Evolutionary conservation across 1,284 basidiomycete genomes (phyloP).

Genomic region (Volvariella volvacea): DNA sequence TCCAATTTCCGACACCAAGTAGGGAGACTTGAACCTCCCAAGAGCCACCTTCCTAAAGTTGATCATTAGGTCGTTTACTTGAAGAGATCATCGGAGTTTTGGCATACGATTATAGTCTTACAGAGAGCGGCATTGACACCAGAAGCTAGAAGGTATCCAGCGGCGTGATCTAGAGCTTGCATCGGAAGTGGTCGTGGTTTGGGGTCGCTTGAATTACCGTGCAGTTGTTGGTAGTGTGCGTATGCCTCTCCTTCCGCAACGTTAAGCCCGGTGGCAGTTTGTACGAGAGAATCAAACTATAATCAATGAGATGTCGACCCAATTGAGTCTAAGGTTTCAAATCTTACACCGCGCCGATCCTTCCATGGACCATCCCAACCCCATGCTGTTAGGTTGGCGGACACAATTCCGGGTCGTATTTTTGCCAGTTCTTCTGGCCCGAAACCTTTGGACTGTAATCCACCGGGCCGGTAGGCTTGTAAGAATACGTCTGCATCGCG

Average conservation of each 20-base stretch:
- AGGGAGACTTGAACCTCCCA: constrained; percentile 58
- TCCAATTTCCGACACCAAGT: constrained; percentile 48
- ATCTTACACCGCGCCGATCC: constrained; percentile 42
- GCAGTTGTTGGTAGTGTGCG: constrained; percentile 19
- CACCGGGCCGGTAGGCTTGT: constrained; percentile 59
- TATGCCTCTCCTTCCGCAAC: constrained; percentile 47
- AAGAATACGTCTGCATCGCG: constrained; percentile 52
- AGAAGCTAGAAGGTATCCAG: constrained; percentile 54
- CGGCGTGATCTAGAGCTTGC: constrained; percentile 59
- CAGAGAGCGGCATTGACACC: constrained; percentile 52
- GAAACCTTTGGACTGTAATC: constrained; percentile 45
- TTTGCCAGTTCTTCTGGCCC: constrained; percentile 33
- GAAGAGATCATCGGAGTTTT: background rate
- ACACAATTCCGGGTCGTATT: constrained; percentile 46
- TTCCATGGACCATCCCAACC: constrained; percentile 59
- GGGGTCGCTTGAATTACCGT: constrained; percentile 12
- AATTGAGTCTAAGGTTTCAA: constrained; percentile 1
- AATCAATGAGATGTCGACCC: background rate
- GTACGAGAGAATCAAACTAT: constrained; percentile 64
- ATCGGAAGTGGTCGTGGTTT: constrained; percentile 48
- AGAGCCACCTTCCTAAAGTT: constrained; percentile 51
- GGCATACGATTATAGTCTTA: constrained; percentile 43
- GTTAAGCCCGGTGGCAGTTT: constrained; percentile 62
- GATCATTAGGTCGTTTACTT: background rate
- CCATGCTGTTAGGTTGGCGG: constrained; percentile 53